Conservation (phyloP, 345 rosid species). For the Zanthoxylum bungeanum region DNA sequence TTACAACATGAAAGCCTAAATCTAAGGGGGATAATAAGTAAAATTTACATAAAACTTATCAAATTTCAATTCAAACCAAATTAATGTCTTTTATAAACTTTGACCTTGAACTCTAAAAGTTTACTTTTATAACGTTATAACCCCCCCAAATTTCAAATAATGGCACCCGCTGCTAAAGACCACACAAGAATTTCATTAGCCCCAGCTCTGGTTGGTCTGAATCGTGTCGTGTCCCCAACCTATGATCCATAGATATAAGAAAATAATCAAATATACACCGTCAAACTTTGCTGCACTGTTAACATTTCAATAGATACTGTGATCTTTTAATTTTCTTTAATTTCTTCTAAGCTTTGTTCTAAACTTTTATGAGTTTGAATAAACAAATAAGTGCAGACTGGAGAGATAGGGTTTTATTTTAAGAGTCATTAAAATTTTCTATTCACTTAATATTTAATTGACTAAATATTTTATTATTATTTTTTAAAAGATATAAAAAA, state of each 20-base stretch:
- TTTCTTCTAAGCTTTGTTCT: background rate
- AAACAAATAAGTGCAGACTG: too few relatives aligned
- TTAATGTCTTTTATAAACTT: background rate
- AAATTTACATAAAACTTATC: too few relatives aligned
- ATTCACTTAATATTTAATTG: too few relatives aligned
- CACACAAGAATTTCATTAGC: background rate
- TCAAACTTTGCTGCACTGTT: slow-evolving; percentile 16
- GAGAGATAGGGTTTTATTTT: too few relatives aligned
- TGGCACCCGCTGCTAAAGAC: background rate
- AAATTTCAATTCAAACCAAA: too few relatives aligned
- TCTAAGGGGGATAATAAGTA: too few relatives aligned
- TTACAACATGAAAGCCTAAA: too few relatives aligned
- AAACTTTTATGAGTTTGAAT: background rate
- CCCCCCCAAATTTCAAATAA: background rate
- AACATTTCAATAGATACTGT: background rate
- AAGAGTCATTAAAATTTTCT: too few relatives aligned
- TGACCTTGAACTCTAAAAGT: background rate
- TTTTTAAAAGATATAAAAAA: too few relatives aligned
- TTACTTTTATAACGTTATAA: background rate
- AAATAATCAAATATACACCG: background rate
- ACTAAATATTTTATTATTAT: too few relatives aligned
- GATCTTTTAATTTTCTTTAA: background rate
- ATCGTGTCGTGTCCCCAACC: background rate
- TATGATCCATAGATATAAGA: too few relatives aligned
- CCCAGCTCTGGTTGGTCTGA: background rate